Conservation (phyloP, 1,139 yeast genomes). For the Magnusiomyces fungicola region DNA sequence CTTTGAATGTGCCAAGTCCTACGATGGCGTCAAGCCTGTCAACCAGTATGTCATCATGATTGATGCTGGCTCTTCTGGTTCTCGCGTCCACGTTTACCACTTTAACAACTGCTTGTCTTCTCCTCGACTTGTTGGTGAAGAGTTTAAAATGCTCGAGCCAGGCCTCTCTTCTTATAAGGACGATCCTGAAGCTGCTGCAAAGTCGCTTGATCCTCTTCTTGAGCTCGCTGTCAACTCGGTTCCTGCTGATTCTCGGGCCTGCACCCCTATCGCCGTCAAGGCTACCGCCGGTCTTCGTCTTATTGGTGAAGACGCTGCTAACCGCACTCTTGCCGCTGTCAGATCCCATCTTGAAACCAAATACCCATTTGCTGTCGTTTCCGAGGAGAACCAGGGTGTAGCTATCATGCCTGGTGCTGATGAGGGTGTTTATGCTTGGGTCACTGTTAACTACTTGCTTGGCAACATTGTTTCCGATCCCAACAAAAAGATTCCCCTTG, state of each 20-base stretch:
- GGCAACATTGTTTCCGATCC: constrained; percentile 62
- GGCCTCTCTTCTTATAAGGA: constrained; percentile 81
- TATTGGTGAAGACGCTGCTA: constrained; percentile 64
- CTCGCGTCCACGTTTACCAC: constrained; percentile 84
- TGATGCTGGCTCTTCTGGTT: constrained; percentile 94
- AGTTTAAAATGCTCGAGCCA: constrained; percentile 76
- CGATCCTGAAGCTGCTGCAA: constrained; percentile 72
- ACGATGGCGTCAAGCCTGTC: constrained; percentile 33
- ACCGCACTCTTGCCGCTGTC: constrained; percentile 61
- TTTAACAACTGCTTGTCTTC: constrained; percentile 73
- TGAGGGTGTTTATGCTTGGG: constrained; percentile 96
- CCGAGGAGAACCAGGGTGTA: constrained; percentile 55
- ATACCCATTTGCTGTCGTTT: constrained; percentile 78
- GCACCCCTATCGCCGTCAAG: constrained; percentile 88
- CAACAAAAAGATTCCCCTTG: constrained; percentile 40
- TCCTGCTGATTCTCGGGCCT: constrained; percentile 57
- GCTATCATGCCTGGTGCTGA: constrained; percentile 90
- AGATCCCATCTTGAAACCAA: constrained; percentile 58
- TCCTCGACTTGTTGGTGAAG: constrained; percentile 63
- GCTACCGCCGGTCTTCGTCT: constrained; percentile 91
- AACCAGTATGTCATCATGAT: constrained; percentile 69
- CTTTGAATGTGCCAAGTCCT: constrained; percentile 29
- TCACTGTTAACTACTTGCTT: constrained; percentile 77
- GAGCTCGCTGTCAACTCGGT: constrained; percentile 62
- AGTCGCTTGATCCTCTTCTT: constrained; percentile 69